Conservation (phyloP, 768 basidiomycete genomes). For the Candolleomyces eurysporus region DNA sequence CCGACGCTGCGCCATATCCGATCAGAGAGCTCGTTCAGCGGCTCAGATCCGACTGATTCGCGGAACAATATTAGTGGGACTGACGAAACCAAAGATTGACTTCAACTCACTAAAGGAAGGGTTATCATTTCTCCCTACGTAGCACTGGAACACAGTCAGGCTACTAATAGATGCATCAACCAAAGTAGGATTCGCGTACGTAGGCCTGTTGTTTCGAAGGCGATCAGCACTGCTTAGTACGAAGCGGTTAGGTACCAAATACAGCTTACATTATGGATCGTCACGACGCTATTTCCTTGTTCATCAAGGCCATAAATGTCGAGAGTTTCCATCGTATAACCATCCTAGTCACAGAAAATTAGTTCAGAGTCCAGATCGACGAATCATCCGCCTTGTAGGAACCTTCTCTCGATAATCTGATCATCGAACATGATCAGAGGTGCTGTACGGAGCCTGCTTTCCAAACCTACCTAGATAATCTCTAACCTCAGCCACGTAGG, state of each 20-base stretch:
- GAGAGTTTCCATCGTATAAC: conserved; percentile 81
- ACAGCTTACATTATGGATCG: conserved; percentile 51
- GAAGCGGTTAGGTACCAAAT: background rate
- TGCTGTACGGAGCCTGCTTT: background rate
- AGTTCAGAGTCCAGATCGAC: background rate
- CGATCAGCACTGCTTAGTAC: conserved; percentile 2
- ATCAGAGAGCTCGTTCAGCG: conserved; percentile 62
- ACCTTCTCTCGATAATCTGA: conserved; percentile 87
- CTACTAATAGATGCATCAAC: background rate
- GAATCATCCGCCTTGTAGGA: background rate
- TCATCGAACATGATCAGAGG: conserved; percentile 6
- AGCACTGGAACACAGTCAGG: conserved; percentile 51
- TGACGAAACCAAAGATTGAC: background rate
- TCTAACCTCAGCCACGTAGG: conserved; percentile 69
- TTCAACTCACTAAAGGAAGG: conserved; percentile 75
- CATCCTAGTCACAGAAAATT: conserved; percentile 54
- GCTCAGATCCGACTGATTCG: conserved; percentile 74
- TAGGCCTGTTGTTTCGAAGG: conserved; percentile 37
- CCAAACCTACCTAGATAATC: conserved; percentile 74
- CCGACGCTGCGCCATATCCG: conserved; percentile 75
- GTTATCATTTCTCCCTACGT: conserved; percentile 84
- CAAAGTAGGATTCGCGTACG: conserved; percentile 31
- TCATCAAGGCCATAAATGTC: conserved; percentile 64
- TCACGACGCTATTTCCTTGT: conserved; percentile 51
- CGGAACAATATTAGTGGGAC: background rate